phyloP scores from a whole-genome alignment of 176 grass and related monocot species.

The Dactylis glomerata region DNA sequence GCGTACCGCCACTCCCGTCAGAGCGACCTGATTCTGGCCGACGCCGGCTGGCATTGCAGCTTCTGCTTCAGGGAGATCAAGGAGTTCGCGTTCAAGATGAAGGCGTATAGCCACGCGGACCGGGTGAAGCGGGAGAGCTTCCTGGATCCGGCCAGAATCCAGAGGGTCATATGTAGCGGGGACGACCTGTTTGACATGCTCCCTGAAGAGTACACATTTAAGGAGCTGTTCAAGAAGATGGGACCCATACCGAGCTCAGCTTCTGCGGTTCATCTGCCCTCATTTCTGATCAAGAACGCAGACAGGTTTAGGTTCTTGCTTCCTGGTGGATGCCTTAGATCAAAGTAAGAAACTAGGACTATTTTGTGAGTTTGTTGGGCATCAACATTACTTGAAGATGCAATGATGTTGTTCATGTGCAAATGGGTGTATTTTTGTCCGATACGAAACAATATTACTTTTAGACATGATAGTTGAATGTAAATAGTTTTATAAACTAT shows the following conservation, averaged over 20 bases:
- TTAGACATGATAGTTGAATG: constrained; percentile 16
- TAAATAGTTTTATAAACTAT: not conserved
- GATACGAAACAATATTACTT: not conserved
- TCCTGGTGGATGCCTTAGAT: constrained; percentile 81
- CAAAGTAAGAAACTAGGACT: constrained; percentile 34
- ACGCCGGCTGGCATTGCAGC: too few species aligned
- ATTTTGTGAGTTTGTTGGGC: not conserved
- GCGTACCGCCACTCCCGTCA: constrained; percentile 77
- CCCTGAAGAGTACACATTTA: constrained; percentile 90
- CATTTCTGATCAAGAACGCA: constrained; percentile 66
- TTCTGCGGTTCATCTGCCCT: constrained; percentile 79
- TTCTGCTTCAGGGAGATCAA: too few species aligned
- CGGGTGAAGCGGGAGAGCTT: constrained; percentile 53
- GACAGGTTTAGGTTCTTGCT: constrained; percentile 75
- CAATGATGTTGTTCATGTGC: constrained; percentile 18
- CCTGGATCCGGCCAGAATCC: constrained; percentile 72
- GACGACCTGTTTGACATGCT: constrained; percentile 90
- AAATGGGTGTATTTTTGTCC: not conserved
- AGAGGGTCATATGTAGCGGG: constrained; percentile 73
- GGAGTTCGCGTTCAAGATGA: constrained; percentile 94
- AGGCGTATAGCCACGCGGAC: constrained; percentile 83
- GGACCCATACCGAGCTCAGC: constrained; percentile 56
- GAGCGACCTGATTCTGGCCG: constrained; percentile 68
- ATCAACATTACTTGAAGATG: constrained; percentile 39
- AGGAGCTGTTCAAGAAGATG: constrained; percentile 79